phyloP scores from a whole-genome alignment of 352 stramenopile genomes.

The Globisporangium lucens region DNA sequence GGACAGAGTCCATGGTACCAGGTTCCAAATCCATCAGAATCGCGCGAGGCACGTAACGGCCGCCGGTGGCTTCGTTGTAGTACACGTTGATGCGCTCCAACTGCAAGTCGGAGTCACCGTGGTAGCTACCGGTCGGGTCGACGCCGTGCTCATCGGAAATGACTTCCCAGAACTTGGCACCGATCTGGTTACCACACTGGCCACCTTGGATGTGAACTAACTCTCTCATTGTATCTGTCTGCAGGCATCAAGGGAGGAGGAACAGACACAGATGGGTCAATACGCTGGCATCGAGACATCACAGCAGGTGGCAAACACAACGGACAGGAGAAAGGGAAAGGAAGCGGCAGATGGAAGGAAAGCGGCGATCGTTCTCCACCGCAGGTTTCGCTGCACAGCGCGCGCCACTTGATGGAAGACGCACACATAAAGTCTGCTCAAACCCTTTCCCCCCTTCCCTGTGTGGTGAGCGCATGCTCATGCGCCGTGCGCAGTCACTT shows the following conservation, averaged over 20 bases:
- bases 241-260: conserved; percentile 11
- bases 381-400: background rate
- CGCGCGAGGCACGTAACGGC: conserved; percentile 96
- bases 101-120: conserved; percentile 96
- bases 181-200: conserved; percentile 99
- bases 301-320: background rate
- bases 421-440: background rate
- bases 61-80: conserved; percentile 98
- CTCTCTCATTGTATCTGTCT: conserved; percentile 87
- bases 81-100: conserved; percentile 99
- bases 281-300: background rate
- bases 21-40: conserved; percentile 99
- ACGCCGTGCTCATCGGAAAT: conserved; percentile 97
- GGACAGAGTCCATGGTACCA: conserved; percentile 99
- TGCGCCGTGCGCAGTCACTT: conserved; percentile 1
- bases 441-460: background rate
- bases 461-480: background rate
- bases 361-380: conserved; percentile 5
- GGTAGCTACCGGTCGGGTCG: conserved; percentile 89
- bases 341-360: conserved; percentile 2
- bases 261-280: conserved; percentile 9
- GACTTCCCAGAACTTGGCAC: conserved; percentile 98
- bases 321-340: background rate
- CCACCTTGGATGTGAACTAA: conserved; percentile 98
- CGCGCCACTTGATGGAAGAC: background rate